Evolutionary conservation across 83 land plant genomes (phyloP), one percentile per base, ranked within the genome.

Genomic region (Picea abies): DNA sequence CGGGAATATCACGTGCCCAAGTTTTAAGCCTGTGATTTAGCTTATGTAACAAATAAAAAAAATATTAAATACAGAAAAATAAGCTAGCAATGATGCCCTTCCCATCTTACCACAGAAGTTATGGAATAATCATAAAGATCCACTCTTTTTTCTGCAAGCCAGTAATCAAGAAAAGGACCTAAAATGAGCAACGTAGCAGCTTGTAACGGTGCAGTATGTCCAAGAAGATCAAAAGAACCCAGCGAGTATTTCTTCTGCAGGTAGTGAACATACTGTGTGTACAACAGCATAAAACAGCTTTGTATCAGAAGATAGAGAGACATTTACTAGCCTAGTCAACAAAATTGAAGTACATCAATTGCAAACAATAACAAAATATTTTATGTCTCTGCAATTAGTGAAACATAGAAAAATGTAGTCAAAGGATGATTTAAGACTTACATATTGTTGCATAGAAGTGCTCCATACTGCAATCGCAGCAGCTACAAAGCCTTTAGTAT

Each of bases 381-480:
- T 12, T 12, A 56, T 56, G 58, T 56, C 58, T 56, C 14, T 56
- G 58, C 14, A 2, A 20, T 76, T 20, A 23, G 25, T 9, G 37
- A 20, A 32, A 76, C 78, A 76, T 76, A 26, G 80, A 81, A 25
- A 25, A 32, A 14, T 67, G 58, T 12, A 56, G n/a, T 68, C 20
- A 19, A 68, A n/a, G 25, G 44, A 70, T 70, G 39, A 64, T 6
- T 20, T 20, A 41, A 44, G 4, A 85, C 96, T 92, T 83, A 94
- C 96, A 94, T 90, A 90, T 86, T 94, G 95, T 81, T 94, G 96
- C 63, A 94, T 76, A n/a, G 95, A 81, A n/a, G 95, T 94, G 83
- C 93, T 87, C 90, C 93, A 90, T 41, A 92, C 96, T 26, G 95
- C 96, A 64, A 94, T 84, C 14, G 87, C 80, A 12, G 96, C 95